Percentiles rank a stretch among this genome's conserved stretches.
These are phyloP conservation scores for Tricholoma bakamatsutake DNA, from an alignment of 768 basidiomycete genomes.

Conservation along the genomic window DNA sequence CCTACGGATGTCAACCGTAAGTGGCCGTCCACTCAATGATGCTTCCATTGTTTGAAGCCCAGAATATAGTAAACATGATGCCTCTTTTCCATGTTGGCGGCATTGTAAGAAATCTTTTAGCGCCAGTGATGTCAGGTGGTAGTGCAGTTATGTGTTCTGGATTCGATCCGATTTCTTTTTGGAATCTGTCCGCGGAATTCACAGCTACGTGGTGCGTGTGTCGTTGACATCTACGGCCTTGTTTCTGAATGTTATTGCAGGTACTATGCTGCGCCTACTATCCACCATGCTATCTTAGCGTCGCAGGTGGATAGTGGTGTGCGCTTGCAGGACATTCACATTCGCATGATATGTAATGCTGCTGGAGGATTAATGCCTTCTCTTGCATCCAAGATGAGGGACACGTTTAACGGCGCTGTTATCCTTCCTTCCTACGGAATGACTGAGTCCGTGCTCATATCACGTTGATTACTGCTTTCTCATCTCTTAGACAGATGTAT, in stretches of 20 bases:
- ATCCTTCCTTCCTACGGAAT: constrained; percentile 57
- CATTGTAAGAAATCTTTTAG: constrained; percentile 51
- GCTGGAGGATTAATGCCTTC: constrained; percentile 51
- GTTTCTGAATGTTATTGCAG: constrained; percentile 17
- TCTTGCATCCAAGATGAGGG: constrained; percentile 41
- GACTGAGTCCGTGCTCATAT: constrained; percentile 8
- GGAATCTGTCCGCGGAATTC: constrained; percentile 32
- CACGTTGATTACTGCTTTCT: not conserved
- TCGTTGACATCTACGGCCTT: constrained; percentile 1
- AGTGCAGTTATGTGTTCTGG: constrained; percentile 50
- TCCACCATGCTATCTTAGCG: constrained; percentile 43
- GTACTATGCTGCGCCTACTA: constrained; percentile 47
- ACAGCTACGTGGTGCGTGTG: constrained; percentile 43
- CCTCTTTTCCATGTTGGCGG: constrained; percentile 59
- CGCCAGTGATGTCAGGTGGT: constrained; percentile 48
- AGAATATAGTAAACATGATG: constrained; percentile 39
- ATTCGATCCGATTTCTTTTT: constrained; percentile 49
- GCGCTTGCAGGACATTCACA: constrained; percentile 28
- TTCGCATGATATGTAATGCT: constrained; percentile 44
- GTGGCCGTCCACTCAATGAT: constrained; percentile 8
- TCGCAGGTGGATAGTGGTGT: constrained; percentile 27
- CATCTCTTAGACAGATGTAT: constrained; percentile 30
- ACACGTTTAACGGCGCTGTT: constrained; percentile 41
- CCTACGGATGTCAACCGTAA: constrained; percentile 40
- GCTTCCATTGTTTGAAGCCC: not conserved